Evolutionary conservation across 441 rosid species (phyloP), one percentile per base, ranked within the genome.

Genomic region (Gossypium gossypioides): DNA sequence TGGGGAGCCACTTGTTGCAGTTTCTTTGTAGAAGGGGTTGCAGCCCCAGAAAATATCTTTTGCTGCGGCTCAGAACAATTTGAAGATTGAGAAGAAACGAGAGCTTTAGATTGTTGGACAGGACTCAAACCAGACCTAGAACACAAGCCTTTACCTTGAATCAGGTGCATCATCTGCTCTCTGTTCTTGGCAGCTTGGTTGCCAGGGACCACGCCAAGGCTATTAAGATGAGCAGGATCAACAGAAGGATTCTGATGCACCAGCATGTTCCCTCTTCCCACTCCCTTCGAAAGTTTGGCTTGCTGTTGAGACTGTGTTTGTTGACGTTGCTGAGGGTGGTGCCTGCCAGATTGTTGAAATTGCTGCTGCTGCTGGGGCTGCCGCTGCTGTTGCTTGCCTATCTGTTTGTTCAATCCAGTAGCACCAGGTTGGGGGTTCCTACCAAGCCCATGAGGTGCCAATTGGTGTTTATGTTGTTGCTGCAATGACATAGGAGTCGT

Each of bases 251-350:
- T 90, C 82, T 89, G 96, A 79, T 87, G 87, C 72, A 78, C 84
- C 74, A 74, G 37, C 83, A 81, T 77, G 75, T 85, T 91, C 83
- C 95, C 97, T 84, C 97, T 88, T 73, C 92, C 96, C 63, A 83
- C 81, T 73, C 93, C 98, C 86, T 91, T 91, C 72, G 77, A 64
- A 72, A 82, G 73, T 79, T 93, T 96, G 73, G 83, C 80, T 79
- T 86, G 97, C 77, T 87, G 97, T 44, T 86, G 85, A 61, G 85
- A 81, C 72, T 81, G 88, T 21, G 81, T 50, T 59, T 81, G 87
- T 42, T 82, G 96, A 66, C 87, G 85, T 77, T 91, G 94, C 74
- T 86, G 93, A 81, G 97, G 98, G 77, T 93, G 99, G 64, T 81
- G 86, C 81, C 96, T 79, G 67, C 88, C 91, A 80, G 97, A 75